A percentile compares a stretch with the other conserved stretches of the same genome.
Conservation (phyloP, 257 asterid genomes). For the Mitragyna speciosa region DNA sequence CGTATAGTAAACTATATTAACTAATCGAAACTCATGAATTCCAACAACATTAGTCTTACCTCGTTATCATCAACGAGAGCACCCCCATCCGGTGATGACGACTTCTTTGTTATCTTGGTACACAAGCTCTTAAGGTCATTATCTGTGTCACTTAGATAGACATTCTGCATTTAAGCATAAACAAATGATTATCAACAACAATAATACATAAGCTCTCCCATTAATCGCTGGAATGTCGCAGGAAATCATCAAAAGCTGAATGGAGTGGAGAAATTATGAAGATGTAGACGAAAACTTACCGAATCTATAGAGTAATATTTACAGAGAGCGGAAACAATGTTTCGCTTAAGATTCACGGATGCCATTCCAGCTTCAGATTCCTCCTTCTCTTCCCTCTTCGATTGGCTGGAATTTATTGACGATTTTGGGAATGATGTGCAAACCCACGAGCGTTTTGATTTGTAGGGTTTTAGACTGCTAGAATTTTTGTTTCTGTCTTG, state of each 20-base stretch:
- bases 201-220: background rate
- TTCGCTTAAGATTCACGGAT: constrained; percentile 38
- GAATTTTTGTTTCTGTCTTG: background rate
- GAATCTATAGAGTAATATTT: constrained; percentile 50
- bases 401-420: background rate
- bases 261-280: background rate
- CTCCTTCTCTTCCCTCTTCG: constrained; percentile 1
- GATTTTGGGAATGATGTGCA: background rate
- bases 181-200: background rate
- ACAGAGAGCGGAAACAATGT: constrained; percentile 52
- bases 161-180: constrained; percentile 41
- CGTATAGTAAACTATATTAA: too few species aligned
- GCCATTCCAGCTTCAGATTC: constrained; percentile 42
- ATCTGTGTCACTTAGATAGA: constrained; percentile 31
- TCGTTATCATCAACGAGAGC: constrained; percentile 35
- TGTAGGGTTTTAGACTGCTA: constrained; percentile 25
- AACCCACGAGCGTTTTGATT: background rate
- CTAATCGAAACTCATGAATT: background rate
- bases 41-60: constrained; percentile 33
- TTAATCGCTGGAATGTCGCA: background rate
- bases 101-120: constrained; percentile 40
- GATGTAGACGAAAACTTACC: constrained; percentile 34
- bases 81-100: constrained; percentile 39
- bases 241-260: too few species aligned
- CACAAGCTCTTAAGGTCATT: constrained; percentile 51